Evolutionary conservation across 169 alveolate genomes (phyloP).

Genomic region (Cryptosporidium bovis): DNA sequence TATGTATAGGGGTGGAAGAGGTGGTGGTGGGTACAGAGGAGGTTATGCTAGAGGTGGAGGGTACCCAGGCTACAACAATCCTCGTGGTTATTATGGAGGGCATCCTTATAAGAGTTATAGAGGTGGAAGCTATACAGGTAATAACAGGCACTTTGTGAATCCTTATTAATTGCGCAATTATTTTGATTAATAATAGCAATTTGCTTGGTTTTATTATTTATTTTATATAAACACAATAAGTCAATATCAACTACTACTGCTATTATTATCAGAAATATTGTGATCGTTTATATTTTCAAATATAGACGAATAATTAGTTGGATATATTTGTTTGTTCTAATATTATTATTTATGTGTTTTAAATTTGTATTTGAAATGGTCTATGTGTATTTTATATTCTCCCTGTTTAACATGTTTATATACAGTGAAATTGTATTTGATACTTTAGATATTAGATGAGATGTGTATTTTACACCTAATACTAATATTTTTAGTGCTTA

Average conservation of each 20-base stretch:
- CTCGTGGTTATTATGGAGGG: conserved; percentile 58
- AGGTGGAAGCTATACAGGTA: conserved; percentile 41
- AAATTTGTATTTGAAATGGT: no score
- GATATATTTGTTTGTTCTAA: not conserved
- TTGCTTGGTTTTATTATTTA: not conserved
- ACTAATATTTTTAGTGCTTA: no score
- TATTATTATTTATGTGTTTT: not conserved
- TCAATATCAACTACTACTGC: not conserved
- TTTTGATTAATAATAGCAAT: not conserved
- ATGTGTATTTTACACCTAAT: no score
- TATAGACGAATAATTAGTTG: not conserved
- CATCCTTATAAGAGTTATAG: conserved; percentile 42
- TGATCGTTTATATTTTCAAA: not conserved
- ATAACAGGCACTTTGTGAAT: conserved; percentile 37
- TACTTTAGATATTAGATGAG: no score
- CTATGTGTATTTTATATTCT: no score
- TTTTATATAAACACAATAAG: not conserved
- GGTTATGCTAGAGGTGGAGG: conserved; percentile 30
- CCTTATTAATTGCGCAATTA: conserved; percentile 17
- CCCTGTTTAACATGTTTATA: no score
- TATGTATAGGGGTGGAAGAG: conserved; percentile 46
- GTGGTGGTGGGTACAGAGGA: conserved; percentile 40
- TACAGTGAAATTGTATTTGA: no score
- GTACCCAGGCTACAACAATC: not conserved
- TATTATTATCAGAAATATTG: not conserved